A percentile compares a stretch with the other conserved stretches of the same genome.
These are phyloP conservation scores for Thalia dealbata DNA, from an alignment of 176 grass and related monocot species.

Conservation along the genomic window DNA sequence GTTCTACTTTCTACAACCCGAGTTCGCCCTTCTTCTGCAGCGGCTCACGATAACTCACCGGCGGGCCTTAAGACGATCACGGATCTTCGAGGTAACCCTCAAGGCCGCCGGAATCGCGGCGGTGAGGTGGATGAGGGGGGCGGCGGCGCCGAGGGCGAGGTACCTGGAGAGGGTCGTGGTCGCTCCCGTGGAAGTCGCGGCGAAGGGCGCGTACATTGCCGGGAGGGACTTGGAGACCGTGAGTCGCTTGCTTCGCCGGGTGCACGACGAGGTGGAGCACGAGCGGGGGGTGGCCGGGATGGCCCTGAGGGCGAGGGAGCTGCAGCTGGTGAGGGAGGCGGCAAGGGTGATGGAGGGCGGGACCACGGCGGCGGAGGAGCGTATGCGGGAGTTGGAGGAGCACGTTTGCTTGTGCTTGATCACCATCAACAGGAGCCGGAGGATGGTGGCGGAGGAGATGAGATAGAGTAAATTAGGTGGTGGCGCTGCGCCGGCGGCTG, in stretches of 20 bases:
- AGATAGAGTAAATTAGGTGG: background rate
- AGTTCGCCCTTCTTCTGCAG: conserved; percentile 31
- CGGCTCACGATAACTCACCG: conserved; percentile 25
- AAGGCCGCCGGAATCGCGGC: conserved; percentile 23
- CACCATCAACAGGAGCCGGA: conserved; percentile 69
- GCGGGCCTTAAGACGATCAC: conserved; percentile 15
- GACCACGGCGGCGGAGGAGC: conserved; percentile 35
- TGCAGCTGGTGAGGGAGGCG: conserved; percentile 3
- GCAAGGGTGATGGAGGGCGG: conserved; percentile 33
- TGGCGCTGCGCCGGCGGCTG: background rate
- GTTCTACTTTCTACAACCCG: conserved; percentile 34
- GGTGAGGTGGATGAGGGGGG: background rate
- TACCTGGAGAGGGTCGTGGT: background rate
- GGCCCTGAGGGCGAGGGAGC: conserved; percentile 22
- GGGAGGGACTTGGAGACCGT: conserved; percentile 75
- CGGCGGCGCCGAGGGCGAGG: background rate
- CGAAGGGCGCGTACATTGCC: conserved; percentile 67
- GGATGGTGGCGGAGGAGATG: conserved; percentile 36
- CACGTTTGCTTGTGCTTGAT: conserved; percentile 78
- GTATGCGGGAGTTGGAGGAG: conserved; percentile 68
- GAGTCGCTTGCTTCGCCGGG: conserved; percentile 63
- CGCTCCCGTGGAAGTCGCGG: conserved; percentile 48
- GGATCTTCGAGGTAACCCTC: conserved; percentile 6
- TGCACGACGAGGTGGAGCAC: conserved; percentile 83
- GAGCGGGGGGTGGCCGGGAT: conserved; percentile 55